Base-by-base conservation (phyloP, 1,284 basidiomycete genomes). In the Papiliotrema terrestris region DNA sequence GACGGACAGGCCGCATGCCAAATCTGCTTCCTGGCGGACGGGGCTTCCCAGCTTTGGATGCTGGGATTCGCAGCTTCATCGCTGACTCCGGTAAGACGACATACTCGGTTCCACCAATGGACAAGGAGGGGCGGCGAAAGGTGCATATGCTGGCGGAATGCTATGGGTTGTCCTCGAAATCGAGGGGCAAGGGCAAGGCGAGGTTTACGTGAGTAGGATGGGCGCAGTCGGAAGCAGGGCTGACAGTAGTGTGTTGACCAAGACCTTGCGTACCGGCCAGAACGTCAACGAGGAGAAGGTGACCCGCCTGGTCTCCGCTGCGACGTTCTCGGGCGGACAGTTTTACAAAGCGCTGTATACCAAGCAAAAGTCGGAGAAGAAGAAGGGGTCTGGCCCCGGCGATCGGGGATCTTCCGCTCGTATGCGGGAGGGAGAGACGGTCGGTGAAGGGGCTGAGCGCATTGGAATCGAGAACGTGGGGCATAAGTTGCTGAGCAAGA, bases 121-220 rank as follows among this genome's bases (percentile, higher is more conserved):
- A 83, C 61, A 91, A 88, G 75, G 79, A 79, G 54, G 82, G 81
- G 52, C 80, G 91, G 59, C 85, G 83, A 76, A 78, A 78, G 52
- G 81, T 92, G 0, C 92, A 96, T 68, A 82, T 89, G 67, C 76
- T 94, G 60, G 90, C 90, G 14, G 60, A 73, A 8, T 84, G 83
- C 52, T 94, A 93, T 72, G 81, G 81, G 22, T 60, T 96, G 71
- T 87, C 86, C 76, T 91, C 87, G 57, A 68, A 81, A 61, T 90
- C 88, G 66, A 84, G 86, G 58, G 90, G 90, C 0, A 78, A 80
- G 11, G 90, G 85, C 0, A 71, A 75, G 17, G 67, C 65, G 42
- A 78, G 91, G 56, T 79, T 78, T 68, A 73, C 75, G 74, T 78
- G 58, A 66, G 76, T 71, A 5, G 5, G 6, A 5, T 32, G 29